Base-by-base conservation (phyloP, 306 rosid species). In the Luffa acutangula region DNA sequence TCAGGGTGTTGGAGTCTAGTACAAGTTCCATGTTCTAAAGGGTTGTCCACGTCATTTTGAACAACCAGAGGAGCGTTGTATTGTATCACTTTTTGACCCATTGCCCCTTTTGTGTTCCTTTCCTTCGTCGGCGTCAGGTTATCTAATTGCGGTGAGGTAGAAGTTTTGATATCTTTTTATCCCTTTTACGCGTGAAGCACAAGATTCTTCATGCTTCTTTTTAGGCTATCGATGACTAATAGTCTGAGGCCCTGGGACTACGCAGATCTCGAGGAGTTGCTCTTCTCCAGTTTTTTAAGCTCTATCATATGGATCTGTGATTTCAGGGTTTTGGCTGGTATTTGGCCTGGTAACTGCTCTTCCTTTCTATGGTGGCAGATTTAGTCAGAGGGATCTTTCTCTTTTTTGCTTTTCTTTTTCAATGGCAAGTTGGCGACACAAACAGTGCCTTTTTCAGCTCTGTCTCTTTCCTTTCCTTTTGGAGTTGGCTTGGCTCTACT, bases 251-350 rank as follows among this genome's bases (percentile, higher is more conserved):
- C 62, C 81, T 78, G 81, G 25, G 33, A 62, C 71, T 64, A 83
- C 90, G 88, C 84, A 84, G 93, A 93, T 91, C 94, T 91, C 92
- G 93, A 93, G 95, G 93, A 71, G 77, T 80, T 85, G 78, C 83
- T 82, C 85, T 42, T 84, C 42, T 33, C 18, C 62, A 49, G 31
- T 57, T 81, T 87, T 65, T 41, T 82, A 57, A 46, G 69, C 34
- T 39, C 53, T 54, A 81, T 45, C 66, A 21, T 70, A 21, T 77
- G 81, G 43, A 36, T 37, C 51, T 69, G 84, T 74, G 81, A 82
- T 75, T 76, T 39, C 74, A 41, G 86, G 14, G 51, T 34, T 31
- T 14, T 75, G 81, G 78, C 39, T 57, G 54, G 39, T 70, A 21
- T 70, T 70, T 70, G 56, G 81, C 59, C 80, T 75, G 43, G 14